phyloP scores from a whole-genome alignment of 805 yeast genomes.

The Saccharomycopsis oosterbeekiorum region DNA sequence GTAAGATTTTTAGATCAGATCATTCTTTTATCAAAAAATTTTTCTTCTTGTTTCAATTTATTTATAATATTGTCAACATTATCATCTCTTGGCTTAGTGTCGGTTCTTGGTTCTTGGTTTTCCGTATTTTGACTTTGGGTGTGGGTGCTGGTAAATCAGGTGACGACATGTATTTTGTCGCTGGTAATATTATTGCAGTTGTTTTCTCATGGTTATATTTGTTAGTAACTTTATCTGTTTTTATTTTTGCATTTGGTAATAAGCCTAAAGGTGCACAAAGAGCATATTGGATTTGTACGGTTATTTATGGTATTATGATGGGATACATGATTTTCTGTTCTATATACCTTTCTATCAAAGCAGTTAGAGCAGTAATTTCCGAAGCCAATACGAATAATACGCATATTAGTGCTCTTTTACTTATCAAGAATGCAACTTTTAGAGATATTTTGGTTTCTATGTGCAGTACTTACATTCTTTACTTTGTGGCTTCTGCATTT shows the following conservation, averaged over 20 bases:
- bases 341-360: slow-evolving; percentile 45
- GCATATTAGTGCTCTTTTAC: slow-evolving; percentile 34
- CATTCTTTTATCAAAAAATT: slow-evolving; percentile 43
- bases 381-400: slow-evolving; percentile 20
- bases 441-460: slow-evolving; percentile 48
- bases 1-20: slow-evolving; percentile 43
- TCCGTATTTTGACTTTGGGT: slow-evolving; percentile 51
- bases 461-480: slow-evolving; percentile 50
- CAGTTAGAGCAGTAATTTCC: slow-evolving; percentile 30
- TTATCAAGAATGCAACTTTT: slow-evolving; percentile 37
- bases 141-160: slow-evolving; percentile 40
- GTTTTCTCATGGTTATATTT: slow-evolving; percentile 46
- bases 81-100: slow-evolving; percentile 55
- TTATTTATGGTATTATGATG: slow-evolving; percentile 51
- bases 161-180: slow-evolving; percentile 31
- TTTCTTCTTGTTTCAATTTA: slow-evolving; percentile 43
- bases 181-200: slow-evolving; percentile 40
- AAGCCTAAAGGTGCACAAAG: slow-evolving; percentile 52
- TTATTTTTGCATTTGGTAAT: slow-evolving; percentile 55
- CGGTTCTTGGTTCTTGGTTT: slow-evolving; percentile 54
- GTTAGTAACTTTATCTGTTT: slow-evolving; percentile 49
- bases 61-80: slow-evolving; percentile 45
- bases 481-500: slow-evolving; percentile 46
- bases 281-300: slow-evolving; percentile 42
- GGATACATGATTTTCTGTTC: slow-evolving; percentile 50